Conservation (phyloP, 78 protist species). For the Paulinella micropora region DNA sequence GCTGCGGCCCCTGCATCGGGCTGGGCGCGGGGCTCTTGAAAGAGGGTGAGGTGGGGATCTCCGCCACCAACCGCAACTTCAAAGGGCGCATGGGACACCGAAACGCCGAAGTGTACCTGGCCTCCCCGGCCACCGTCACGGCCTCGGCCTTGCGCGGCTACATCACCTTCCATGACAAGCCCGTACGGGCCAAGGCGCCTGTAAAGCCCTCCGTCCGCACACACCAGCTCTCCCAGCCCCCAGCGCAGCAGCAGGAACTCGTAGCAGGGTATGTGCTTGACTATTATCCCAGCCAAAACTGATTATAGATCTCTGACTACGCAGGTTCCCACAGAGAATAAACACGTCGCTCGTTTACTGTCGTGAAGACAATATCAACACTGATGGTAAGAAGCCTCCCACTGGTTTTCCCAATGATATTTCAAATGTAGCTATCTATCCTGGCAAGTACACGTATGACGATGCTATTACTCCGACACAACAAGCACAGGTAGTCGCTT, state of each 20-base stretch:
- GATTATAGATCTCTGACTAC: no score
- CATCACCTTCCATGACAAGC: conserved; percentile 21
- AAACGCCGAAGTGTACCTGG: conserved; percentile 33
- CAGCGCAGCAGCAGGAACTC: no score
- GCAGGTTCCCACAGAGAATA: no score
- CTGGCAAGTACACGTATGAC: conserved; percentile 45
- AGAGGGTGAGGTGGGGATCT: conserved; percentile 58
- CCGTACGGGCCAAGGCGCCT: no score
- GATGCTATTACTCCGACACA: conserved; percentile 38
- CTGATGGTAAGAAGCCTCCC: conserved; percentile 34
- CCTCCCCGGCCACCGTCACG: conserved; percentile 60
- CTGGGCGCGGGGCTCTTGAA: conserved; percentile 42
- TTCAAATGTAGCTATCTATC: conserved; percentile 11
- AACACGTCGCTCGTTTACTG: conserved; percentile 39
- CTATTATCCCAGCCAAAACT: no score
- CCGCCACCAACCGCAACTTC: conserved; percentile 62
- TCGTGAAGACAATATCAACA: conserved; percentile 48
- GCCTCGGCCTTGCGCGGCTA: conserved; percentile 41
- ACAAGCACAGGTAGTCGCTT: not conserved
- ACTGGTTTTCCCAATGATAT: not conserved
- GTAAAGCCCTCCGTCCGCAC: no score
- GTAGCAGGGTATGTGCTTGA: no score
- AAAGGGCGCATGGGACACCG: conserved; percentile 54
- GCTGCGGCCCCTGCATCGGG: conserved; percentile 64
- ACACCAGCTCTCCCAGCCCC: no score